These are phyloP conservation scores for Solanum arcanum DNA, from an alignment of 257 asterid genomes.

Conservation along the genomic window DNA sequence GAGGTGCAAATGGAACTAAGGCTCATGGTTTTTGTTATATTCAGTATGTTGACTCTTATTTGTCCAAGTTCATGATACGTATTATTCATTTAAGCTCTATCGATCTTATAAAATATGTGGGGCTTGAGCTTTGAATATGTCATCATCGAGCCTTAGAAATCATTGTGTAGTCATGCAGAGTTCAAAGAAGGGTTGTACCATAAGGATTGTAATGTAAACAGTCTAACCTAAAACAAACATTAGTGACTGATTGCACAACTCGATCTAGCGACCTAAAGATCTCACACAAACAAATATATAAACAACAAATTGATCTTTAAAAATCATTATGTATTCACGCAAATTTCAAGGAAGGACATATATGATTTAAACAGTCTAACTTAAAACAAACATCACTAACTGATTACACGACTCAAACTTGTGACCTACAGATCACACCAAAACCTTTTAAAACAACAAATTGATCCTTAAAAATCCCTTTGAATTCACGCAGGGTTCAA, in stretches of 20 bases:
- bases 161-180: no score
- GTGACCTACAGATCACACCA: not conserved
- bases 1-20: not conserved
- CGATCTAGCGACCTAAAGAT: fast-evolving
- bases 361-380: not conserved
- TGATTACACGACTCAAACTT: not conserved
- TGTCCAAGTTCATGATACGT: not conserved
- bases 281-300: not conserved
- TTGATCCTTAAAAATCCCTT: no score
- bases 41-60: not conserved
- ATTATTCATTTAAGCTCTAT: not conserved
- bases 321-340: not conserved
- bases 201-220: no score
- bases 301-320: not conserved
- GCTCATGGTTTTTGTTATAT: not conserved
- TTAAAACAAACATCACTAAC: no score
- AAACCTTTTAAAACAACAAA: no score
- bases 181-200: no score
- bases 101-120: not conserved
- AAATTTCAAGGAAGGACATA: fast-evolving
- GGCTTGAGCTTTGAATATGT: not conserved
- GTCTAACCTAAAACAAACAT: not conserved
- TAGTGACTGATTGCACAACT: no score
- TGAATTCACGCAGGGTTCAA: no score
- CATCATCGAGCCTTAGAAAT: not conserved